phyloP scores from a whole-genome alignment of 1,284 basidiomycete genomes.

The Moesziomyces sp. region DNA sequence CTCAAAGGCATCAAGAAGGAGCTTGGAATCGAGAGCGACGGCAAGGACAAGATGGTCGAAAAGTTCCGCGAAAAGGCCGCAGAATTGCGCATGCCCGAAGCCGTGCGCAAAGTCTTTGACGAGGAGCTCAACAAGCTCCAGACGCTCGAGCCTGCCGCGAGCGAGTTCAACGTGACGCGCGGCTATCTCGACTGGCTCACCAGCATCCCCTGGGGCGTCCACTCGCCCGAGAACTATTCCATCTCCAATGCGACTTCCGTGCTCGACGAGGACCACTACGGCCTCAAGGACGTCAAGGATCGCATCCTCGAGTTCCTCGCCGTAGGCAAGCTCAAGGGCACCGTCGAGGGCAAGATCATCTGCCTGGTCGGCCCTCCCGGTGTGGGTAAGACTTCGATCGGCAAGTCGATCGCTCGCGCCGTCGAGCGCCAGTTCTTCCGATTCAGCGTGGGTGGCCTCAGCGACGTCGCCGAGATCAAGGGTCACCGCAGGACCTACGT shows the following conservation, averaged over 20 bases:
- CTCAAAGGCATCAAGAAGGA: conserved; percentile 99
- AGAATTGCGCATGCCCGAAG: conserved; percentile 89
- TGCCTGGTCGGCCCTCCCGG: conserved; percentile 96
- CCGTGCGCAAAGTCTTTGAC: conserved; percentile 92
- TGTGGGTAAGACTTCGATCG: conserved; percentile 87
- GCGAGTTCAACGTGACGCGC: conserved; percentile 83
- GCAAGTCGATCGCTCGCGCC: conserved; percentile 91
- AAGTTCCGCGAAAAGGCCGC: conserved; percentile 93
- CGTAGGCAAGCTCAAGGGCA: conserved; percentile 93
- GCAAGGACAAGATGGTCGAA: conserved; percentile 96
- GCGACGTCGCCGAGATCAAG: conserved; percentile 99
- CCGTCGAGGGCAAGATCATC: conserved; percentile 98
- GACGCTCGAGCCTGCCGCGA: conserved; percentile 86
- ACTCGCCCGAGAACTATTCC: conserved; percentile 92
- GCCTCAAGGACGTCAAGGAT: conserved; percentile 91
- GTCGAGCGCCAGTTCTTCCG: conserved; percentile 89
- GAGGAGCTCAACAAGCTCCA: conserved; percentile 93
- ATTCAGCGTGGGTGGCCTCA: conserved; percentile 95
- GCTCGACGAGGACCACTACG: conserved; percentile 96
- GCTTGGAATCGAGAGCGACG: conserved; percentile 94
- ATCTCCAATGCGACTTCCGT: conserved; percentile 85
- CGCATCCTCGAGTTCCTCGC: conserved; percentile 98
- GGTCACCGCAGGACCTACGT: conserved; percentile 97
- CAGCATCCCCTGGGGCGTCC: conserved; percentile 93
- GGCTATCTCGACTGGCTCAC: conserved; percentile 72